A percentile compares a stretch with the other conserved stretches of the same genome.
phyloP scores from a whole-genome alignment of 345 rosid species.

The Rubroshorea leprosula region DNA sequence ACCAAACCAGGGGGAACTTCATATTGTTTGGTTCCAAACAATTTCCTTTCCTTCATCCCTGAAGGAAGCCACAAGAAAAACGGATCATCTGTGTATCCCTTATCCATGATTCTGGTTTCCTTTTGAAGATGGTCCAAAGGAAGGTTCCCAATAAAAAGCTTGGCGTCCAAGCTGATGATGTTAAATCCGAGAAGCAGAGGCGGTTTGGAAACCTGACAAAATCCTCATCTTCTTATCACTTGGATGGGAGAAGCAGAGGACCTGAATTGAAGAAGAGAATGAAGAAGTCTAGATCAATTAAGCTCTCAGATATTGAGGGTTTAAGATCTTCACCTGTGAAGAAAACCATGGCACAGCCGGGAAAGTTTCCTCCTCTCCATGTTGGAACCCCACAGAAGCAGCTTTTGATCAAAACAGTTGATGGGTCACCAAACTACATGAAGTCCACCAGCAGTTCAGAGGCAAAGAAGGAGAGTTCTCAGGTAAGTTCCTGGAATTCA shows the following conservation, averaged over 20 bases:
- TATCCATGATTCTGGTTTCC: constrained; percentile 23
- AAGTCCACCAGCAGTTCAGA: constrained; percentile 79
- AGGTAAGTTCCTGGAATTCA: constrained; percentile 37
- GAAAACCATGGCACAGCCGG: constrained; percentile 35
- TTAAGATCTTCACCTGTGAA: constrained; percentile 27
- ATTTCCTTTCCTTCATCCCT: constrained; percentile 22
- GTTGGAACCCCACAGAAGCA: constrained; percentile 34
- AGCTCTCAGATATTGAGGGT: constrained; percentile 39
- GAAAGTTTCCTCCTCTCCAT: constrained; percentile 36
- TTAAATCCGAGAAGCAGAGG: constrained; percentile 43
- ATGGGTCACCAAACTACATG: constrained; percentile 72
- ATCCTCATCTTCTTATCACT: constrained; percentile 38
- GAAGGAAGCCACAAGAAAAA: constrained; percentile 7
- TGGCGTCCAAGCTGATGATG: constrained; percentile 47
- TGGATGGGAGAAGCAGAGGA: constrained; percentile 59
- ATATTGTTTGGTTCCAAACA: constrained; percentile 13
- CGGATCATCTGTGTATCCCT: constrained; percentile 5
- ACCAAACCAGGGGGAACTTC: constrained; percentile 17
- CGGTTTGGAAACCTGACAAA: constrained; percentile 33
- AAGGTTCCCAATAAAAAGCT: constrained; percentile 41
- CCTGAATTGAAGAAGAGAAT: constrained; percentile 67
- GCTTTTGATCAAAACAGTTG: constrained; percentile 22
- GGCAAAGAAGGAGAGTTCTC: constrained; percentile 63
- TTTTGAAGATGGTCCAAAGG: constrained; percentile 75
- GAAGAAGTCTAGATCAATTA: constrained; percentile 62